Base-by-base conservation (phyloP, 179 eudicot species). In the Silene vulgaris region DNA sequence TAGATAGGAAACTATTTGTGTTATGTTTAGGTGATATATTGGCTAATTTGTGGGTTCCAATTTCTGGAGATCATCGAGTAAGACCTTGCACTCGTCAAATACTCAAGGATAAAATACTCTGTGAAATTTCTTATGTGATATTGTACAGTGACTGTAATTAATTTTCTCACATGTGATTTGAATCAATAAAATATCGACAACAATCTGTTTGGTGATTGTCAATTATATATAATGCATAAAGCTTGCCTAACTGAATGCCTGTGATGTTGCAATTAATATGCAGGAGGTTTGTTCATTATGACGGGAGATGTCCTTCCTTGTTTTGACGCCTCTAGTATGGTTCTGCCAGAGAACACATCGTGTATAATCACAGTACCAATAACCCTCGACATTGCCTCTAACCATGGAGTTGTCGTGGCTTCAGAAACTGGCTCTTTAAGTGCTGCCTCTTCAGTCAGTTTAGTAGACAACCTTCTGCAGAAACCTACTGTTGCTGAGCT, bases 291-390 rank as follows among this genome's bases (percentile, higher is more conserved):
- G 62, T 90, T 96, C 80, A 93, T 87, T 54, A 96, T 96, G 99
- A 96, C 99, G 50, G 99, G 99, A 61, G 99, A 96, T 82, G 99
- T 93, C 78, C 99, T 96, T 84, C 99, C 99, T n/a, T 93, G 97
- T 77, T 96, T 96, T 86, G 97, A 96, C 82, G 99, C 99, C 67
- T 93, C 88, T 74, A 82, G 78, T 73, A 86, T 96, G 97, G 85
- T 82, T 80, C 97, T 96, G 79, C 97, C 99, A 0, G 88, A 90
- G 65, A 90, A 93, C 77, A 67, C 96, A n/a, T 78, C 99, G 23
- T 90, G 98, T 85, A 96, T 93, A 77, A 83, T 96, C 76, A 93
- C 99, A 84, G 99, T 93, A 73, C 99, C 99, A 62, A 88, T 96
- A 75, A 93, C 99, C 35, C 93, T 96, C 69, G 99, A 93, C 74